These are phyloP conservation scores for Cladosporium sp. DNA, from an alignment of 2,329 filamentous ascomycete species.

Conservation along the genomic window DNA sequence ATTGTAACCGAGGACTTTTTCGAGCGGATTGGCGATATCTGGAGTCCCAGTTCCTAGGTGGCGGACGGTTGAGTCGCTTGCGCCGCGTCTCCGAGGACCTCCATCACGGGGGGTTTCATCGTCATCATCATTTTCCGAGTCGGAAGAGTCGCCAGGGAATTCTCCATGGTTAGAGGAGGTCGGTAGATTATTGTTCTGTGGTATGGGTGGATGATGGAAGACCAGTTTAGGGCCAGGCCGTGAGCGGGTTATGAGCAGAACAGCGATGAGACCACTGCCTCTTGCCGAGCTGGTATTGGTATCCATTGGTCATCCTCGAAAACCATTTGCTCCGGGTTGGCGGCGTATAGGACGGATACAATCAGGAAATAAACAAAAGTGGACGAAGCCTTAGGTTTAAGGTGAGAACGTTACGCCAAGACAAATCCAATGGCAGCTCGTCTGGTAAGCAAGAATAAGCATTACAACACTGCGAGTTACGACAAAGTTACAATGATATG, in stretches of 20 bases:
- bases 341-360: too few species aligned
- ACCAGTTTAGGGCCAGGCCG: slow-evolving; percentile 76
- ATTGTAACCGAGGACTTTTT: slow-evolving; percentile 22
- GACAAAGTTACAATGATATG: not conserved
- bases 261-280: slow-evolving; percentile 50
- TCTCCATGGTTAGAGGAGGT: not conserved
- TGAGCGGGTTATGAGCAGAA: slow-evolving; percentile 70
- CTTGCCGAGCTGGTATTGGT: not conserved
- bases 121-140: slow-evolving; percentile 1
- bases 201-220: slow-evolving; percentile 64
- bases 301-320: slow-evolving; percentile 10
- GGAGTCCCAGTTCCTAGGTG: not conserved
- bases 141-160: slow-evolving; percentile 2
- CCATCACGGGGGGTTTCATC: not conserved
- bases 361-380: too few species aligned
- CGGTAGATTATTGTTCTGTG: not conserved
- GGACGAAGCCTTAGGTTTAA: too few species aligned
- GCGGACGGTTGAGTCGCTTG: slow-evolving; percentile 4
- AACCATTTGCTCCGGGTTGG: too few species aligned
- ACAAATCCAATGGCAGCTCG: not conserved
- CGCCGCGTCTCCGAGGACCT: not conserved
- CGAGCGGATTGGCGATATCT: not conserved
- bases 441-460: too few species aligned
- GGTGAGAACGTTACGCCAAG: not conserved
- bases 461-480: too few species aligned